Conservation (phyloP, 2,329 filamentous ascomycete genomes). For the Ambrosiella cleistominuta region DNA sequence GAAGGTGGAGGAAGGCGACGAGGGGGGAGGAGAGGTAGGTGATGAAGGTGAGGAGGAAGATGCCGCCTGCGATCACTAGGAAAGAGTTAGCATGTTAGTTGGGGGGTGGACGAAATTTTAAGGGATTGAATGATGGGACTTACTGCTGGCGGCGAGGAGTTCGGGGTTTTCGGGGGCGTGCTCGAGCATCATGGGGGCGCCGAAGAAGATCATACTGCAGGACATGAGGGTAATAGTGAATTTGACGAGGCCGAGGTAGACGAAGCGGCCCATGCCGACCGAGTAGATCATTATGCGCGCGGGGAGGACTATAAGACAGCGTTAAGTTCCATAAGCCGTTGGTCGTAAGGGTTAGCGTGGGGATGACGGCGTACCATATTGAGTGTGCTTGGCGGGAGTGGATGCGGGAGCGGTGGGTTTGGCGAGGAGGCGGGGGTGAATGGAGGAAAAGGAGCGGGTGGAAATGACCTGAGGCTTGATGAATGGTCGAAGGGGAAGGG, state of each 20-base stretch:
- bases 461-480: background rate
- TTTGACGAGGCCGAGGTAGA: slow-evolving; percentile 53
- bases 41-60: slow-evolving; percentile 48
- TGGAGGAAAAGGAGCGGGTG: background rate
- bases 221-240: slow-evolving; percentile 54
- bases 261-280: slow-evolving; percentile 47
- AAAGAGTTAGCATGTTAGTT: background rate
- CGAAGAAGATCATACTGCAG: slow-evolving; percentile 44
- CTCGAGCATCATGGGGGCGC: slow-evolving; percentile 40
- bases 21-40: slow-evolving; percentile 50
- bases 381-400: background rate
- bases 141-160: slow-evolving; percentile 21
- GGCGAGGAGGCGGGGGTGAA: background rate
- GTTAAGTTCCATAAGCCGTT: background rate
- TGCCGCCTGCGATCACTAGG: slow-evolving; percentile 39
- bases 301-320: slow-evolving; percentile 29
- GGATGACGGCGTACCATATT: background rate
- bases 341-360: background rate
- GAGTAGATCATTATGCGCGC: slow-evolving; percentile 55
- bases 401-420: background rate
- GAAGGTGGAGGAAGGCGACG: slow-evolving; percentile 54
- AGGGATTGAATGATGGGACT: slow-evolving; percentile 14
- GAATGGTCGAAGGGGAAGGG: background rate
- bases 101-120: slow-evolving; percentile 1
- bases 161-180: slow-evolving; percentile 23